Percentiles rank a stretch among this genome's conserved stretches.
Conservation (phyloP, 2,329 filamentous ascomycete genomes). For the Phialophora tarda region DNA sequence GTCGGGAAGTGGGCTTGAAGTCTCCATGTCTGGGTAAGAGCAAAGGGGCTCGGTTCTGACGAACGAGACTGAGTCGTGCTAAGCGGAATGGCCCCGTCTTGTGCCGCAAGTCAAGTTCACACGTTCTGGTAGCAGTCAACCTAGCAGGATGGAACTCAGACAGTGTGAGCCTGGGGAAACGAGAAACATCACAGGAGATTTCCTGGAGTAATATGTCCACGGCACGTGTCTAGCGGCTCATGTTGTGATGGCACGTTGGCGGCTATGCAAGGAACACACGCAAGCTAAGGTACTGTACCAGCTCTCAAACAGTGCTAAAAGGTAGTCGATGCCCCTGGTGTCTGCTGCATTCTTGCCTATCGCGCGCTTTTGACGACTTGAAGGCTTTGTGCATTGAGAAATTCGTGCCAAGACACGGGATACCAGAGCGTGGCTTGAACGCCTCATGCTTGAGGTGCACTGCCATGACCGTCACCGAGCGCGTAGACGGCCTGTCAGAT, state of each 20-base stretch:
- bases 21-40: constrained; percentile 15
- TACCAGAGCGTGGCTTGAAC: not conserved
- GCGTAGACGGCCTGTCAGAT: constrained; percentile 13
- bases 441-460: not conserved
- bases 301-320: constrained; percentile 17
- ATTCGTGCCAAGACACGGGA: constrained; percentile 14
- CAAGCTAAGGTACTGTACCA: constrained; percentile 13
- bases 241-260: constrained; percentile 18
- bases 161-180: constrained; percentile 6
- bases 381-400: not conserved
- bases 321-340: not conserved
- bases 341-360: not conserved
- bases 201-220: constrained; percentile 22
- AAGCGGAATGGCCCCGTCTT: not conserved
- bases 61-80: not conserved
- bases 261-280: constrained; percentile 17
- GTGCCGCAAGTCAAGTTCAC: constrained; percentile 3
- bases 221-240: constrained; percentile 18
- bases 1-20: constrained; percentile 19
- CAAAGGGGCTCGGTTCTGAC: not conserved
- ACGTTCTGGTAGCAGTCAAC: constrained; percentile 1
- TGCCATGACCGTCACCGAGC: not conserved
- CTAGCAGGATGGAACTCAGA: not conserved
- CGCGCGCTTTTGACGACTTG: not conserved
- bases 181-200: constrained; percentile 17